A percentile compares a stretch with the other conserved stretches of the same genome.
Conservation (phyloP, 2,329 filamentous ascomycete genomes). For the Hypoxylon sp. region DNA sequence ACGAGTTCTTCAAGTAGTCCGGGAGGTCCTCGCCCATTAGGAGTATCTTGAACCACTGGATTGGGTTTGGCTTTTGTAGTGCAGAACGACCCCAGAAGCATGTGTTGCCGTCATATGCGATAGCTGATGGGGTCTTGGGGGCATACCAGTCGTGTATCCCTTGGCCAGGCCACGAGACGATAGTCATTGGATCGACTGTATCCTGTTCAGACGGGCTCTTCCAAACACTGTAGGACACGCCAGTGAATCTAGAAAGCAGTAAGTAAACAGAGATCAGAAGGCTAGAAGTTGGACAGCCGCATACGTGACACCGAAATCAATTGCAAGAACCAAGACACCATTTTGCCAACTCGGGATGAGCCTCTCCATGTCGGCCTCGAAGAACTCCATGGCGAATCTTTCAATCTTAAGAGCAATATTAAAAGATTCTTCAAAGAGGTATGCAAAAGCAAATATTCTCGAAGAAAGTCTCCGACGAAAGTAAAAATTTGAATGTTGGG, state of each 20-base stretch:
- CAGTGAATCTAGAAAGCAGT: not conserved
- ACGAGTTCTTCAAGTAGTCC: too few species aligned
- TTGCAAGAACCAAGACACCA: not conserved
- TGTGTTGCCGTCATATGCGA: not conserved
- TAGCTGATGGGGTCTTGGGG: not conserved
- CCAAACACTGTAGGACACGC: not conserved
- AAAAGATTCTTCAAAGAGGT: too few species aligned
- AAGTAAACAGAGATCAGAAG: not conserved
- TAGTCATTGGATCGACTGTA: not conserved
- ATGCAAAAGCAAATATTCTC: too few species aligned
- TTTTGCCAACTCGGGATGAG: not conserved
- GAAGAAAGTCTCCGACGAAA: too few species aligned
- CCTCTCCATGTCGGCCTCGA: not conserved
- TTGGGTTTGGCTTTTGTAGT: not conserved
- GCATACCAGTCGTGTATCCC: not conserved
- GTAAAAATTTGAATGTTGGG: too few species aligned
- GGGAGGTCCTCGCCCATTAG: too few species aligned
- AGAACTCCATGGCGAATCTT: too few species aligned
- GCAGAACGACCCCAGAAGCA: not conserved
- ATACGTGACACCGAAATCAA: slow-evolving; percentile 1
- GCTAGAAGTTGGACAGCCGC: not conserved
- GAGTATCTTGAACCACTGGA: not conserved
- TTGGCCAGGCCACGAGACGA: not conserved
- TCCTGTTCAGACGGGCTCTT: not conserved
- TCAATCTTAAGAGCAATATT: too few species aligned